Percentiles rank a stretch among this genome's conserved stretches.
These are phyloP conservation scores for Cryptococcus sp. DNA, from an alignment of 1,284 basidiomycete genomes.

Conservation along the genomic window DNA sequence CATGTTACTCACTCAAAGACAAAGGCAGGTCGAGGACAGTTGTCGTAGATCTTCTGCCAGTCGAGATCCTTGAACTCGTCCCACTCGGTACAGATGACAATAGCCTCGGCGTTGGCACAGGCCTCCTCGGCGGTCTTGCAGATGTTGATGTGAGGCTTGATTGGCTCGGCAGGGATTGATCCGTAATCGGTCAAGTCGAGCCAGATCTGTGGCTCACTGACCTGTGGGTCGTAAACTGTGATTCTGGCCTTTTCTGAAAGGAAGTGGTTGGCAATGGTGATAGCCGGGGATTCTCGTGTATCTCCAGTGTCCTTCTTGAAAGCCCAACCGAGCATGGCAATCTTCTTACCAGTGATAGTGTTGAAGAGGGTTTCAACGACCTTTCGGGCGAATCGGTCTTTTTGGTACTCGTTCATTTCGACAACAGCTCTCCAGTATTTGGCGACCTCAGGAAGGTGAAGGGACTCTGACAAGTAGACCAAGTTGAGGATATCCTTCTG, in stretches of 20 bases:
- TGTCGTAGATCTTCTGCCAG: constrained; percentile 76
- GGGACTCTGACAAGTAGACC: constrained; percentile 90
- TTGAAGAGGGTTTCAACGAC: constrained; percentile 96
- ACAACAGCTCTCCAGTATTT: constrained; percentile 96
- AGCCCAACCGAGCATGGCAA: constrained; percentile 85
- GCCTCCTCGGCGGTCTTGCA: constrained; percentile 74
- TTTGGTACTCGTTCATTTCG: constrained; percentile 95
- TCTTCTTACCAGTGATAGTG: constrained; percentile 73
- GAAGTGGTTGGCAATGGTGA: constrained; percentile 92
- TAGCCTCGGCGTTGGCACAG: constrained; percentile 81
- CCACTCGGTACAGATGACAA: constrained; percentile 89
- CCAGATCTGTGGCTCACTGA: constrained; percentile 53
- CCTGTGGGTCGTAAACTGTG: constrained; percentile 88
- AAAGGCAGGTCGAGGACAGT: constrained; percentile 95
- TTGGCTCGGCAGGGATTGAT: constrained; percentile 32
- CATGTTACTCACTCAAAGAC: constrained; percentile 64
- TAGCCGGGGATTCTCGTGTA: constrained; percentile 95
- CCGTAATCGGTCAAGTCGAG: constrained; percentile 54
- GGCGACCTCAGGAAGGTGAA: constrained; percentile 94
- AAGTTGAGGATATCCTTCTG: constrained; percentile 99
- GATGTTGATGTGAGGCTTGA: constrained; percentile 83
- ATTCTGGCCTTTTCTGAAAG: constrained; percentile 79
- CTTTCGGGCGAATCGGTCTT: constrained; percentile 78
- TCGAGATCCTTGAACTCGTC: constrained; percentile 90
- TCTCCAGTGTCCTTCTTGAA: constrained; percentile 97